Evolutionary conservation across 768 basidiomycete species (phyloP).

Genomic region (Boletus insuetus): DNA sequence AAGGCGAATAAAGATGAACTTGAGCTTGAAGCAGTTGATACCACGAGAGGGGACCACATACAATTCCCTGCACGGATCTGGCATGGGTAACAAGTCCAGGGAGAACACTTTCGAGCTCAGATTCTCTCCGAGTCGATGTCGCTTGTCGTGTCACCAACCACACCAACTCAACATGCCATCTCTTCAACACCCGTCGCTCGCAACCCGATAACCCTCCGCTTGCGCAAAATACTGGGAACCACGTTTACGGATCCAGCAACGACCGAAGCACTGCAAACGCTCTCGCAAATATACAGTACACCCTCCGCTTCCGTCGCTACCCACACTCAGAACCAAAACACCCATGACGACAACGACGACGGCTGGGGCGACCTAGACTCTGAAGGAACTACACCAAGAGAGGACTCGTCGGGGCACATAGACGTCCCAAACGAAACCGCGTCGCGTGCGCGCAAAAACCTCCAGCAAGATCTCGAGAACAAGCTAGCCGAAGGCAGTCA

Average conservation of each 20-base stretch:
- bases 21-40: no score
- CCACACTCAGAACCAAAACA: conserved; percentile 16
- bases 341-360: conserved; percentile 32
- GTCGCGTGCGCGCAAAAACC: conserved; percentile 68
- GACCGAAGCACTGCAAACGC: conserved; percentile 74
- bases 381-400: conserved; percentile 5
- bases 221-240: conserved; percentile 89
- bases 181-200: conserved; percentile 24
- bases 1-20: no score
- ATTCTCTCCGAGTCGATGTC: background rate
- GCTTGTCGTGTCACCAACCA: background rate
- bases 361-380: conserved; percentile 25
- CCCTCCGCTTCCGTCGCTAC: conserved; percentile 17
- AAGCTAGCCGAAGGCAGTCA: conserved; percentile 80
- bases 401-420: conserved; percentile 17
- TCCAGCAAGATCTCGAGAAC: conserved; percentile 82
- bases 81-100: no score
- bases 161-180: background rate
- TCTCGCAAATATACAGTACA: conserved; percentile 72
- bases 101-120: no score
- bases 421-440: conserved; percentile 60
- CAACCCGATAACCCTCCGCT: conserved; percentile 78
- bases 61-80: no score
- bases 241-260: conserved; percentile 77
- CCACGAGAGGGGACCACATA: no score